A percentile compares a stretch with the other conserved stretches of the same genome.
These are phyloP conservation scores for Aspergillus saccharolyticus DNA, from an alignment of 495 filamentous ascomycete species.

Conservation along the genomic window DNA sequence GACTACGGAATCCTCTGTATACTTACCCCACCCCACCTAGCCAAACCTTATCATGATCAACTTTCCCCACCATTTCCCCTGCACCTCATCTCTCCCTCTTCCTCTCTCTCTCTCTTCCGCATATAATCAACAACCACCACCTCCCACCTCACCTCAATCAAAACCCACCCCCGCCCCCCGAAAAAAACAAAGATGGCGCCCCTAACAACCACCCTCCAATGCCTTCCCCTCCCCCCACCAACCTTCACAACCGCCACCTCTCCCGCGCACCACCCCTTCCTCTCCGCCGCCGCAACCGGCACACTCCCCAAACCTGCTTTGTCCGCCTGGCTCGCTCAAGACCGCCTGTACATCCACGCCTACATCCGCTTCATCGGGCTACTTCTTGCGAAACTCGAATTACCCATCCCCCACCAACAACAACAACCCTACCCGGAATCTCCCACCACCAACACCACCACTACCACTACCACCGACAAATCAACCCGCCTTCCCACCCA, in stretches of 20 bases:
- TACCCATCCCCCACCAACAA: conserved; percentile 45
- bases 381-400: conserved; percentile 58
- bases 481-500: conserved; percentile 26
- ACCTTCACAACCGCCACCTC: conserved; percentile 3
- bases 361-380: conserved; percentile 65
- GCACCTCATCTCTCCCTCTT: too few relatives aligned
- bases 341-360: conserved; percentile 68
- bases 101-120: background rate
- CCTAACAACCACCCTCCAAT: conserved; percentile 29
- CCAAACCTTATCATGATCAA: background rate
- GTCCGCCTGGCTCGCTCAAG: conserved; percentile 68
- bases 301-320: conserved; percentile 51
- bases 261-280: conserved; percentile 65
- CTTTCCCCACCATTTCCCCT: too few relatives aligned
- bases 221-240: conserved; percentile 35
- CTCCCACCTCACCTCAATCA: background rate
- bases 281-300: conserved; percentile 60
- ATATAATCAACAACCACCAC: background rate
- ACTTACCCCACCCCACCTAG: too few relatives aligned
- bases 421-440: too few relatives aligned
- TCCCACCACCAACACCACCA: conserved; percentile 12
- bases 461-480: background rate
- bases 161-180: background rate
- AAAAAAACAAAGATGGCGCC: conserved; percentile 25
- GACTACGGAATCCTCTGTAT: too few relatives aligned